Conservation (phyloP, 345 rosid genomes). For the Eucalyptus erythrocorys region DNA sequence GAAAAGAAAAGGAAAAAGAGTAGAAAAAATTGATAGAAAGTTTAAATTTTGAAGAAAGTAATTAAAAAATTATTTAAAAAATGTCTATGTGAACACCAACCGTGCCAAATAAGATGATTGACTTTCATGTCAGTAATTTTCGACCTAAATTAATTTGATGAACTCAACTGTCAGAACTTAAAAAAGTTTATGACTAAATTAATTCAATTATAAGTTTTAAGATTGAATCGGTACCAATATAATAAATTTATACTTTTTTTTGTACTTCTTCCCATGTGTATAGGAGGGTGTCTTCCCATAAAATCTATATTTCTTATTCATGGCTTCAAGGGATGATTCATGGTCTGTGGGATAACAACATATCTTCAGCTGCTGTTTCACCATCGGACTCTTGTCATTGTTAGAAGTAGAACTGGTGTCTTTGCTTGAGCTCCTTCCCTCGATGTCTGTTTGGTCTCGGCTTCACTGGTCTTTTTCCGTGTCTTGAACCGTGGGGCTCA, state of each 20-base stretch:
- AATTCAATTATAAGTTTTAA: too few species aligned
- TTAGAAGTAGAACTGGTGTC: not conserved
- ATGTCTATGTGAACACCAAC: rapidly evolving
- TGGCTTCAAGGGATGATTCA: not conserved
- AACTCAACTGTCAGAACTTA: rapidly evolving
- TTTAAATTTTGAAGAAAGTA: too few species aligned
- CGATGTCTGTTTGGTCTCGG: not conserved
- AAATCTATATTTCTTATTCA: not conserved
- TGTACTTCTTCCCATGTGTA: not conserved
- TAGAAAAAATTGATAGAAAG: too few species aligned
- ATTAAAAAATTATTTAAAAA: too few species aligned
- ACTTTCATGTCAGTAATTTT: too few species aligned
- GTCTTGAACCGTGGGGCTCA: not conserved
- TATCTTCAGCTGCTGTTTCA: not conserved
- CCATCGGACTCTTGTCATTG: not conserved
- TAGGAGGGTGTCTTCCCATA: not conserved
- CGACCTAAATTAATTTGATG: rapidly evolving
- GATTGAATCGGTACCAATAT: too few species aligned
- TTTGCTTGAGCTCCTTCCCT: not conserved
- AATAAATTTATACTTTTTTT: too few species aligned
- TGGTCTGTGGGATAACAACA: not conserved
- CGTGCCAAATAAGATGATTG: rapidly evolving
- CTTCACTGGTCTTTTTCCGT: not conserved
- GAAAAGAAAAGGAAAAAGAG: rapidly evolving
- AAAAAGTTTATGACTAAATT: rapidly evolving